Conservation (phyloP, 306 rosid genomes). For the Cicer arietinum region DNA sequence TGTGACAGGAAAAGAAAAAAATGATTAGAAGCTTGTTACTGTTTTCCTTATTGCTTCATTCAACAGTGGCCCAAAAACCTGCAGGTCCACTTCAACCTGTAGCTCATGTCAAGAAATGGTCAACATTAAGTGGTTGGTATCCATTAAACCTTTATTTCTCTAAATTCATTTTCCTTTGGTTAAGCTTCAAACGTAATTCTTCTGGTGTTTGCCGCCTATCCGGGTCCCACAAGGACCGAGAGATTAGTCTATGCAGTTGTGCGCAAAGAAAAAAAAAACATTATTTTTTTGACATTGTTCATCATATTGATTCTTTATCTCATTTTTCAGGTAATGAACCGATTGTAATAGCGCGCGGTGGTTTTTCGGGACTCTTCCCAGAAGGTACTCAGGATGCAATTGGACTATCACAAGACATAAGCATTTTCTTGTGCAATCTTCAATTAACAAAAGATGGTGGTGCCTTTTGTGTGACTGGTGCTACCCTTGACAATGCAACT, state of each 20-base stretch:
- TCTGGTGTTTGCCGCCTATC: too few species aligned
- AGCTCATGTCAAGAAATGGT: slow-evolving; percentile 57
- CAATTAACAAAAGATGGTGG: slow-evolving; percentile 73
- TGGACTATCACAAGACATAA: slow-evolving; percentile 29
- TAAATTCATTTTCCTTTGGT: neutral
- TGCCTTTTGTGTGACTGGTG: slow-evolving; percentile 69
- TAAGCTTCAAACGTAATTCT: neutral
- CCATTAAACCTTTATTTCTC: neutral
- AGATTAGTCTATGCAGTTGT: too few species aligned
- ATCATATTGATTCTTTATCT: neutral
- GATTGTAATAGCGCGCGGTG: slow-evolving; percentile 76
- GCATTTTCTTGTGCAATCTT: slow-evolving; percentile 69
- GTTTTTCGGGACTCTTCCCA: slow-evolving; percentile 79
- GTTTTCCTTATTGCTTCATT: slow-evolving; percentile 57
- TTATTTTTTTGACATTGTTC: neutral
- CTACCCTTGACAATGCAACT: slow-evolving; percentile 67
- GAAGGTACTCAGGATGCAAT: slow-evolving; percentile 61
- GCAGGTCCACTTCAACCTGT: slow-evolving; percentile 3
- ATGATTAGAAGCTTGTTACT: slow-evolving; percentile 68
- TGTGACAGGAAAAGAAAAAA: slow-evolving; percentile 55
- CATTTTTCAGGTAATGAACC: slow-evolving; percentile 71
- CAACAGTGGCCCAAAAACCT: slow-evolving; percentile 52
- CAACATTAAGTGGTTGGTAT: slow-evolving; percentile 81
- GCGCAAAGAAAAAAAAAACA: too few species aligned
- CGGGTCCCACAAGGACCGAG: too few species aligned